Conservation (phyloP, 2,329 filamentous ascomycete genomes). For the Hypoxylon sp. region DNA sequence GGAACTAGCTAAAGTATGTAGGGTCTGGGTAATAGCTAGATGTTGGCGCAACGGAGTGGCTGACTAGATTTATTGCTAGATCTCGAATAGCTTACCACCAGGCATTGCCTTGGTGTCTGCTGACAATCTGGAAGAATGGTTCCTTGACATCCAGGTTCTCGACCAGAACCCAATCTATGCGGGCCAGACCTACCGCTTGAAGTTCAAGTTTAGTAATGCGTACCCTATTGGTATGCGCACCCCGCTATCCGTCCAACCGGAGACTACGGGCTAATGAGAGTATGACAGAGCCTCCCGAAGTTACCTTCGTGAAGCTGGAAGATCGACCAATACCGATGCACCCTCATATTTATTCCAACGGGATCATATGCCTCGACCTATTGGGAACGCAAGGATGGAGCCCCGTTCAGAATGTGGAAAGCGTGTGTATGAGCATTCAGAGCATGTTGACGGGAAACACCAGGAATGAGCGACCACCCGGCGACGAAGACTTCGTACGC, state of each 20-base stretch:
- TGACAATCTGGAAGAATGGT: slow-evolving; percentile 90
- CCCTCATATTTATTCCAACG: slow-evolving; percentile 98
- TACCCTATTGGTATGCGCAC: slow-evolving; percentile 86
- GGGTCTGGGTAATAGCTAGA: not conserved
- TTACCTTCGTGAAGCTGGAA: slow-evolving; percentile 81
- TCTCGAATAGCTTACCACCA: slow-evolving; percentile 71
- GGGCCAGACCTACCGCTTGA: slow-evolving; percentile 84
- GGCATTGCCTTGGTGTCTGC: slow-evolving; percentile 85
- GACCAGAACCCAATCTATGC: slow-evolving; percentile 92
- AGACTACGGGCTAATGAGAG: slow-evolving; percentile 24
- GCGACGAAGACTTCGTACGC: slow-evolving; percentile 90
- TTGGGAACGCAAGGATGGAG: slow-evolving; percentile 92
- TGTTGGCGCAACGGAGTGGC: slow-evolving; percentile 11
- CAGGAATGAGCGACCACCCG: slow-evolving; percentile 90
- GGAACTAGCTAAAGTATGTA: slow-evolving; percentile 70
- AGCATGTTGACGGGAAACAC: slow-evolving; percentile 98
- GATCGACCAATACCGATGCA: slow-evolving; percentile 88
- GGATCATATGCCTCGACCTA: slow-evolving; percentile 97
- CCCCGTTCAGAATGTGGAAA: slow-evolving; percentile 96
- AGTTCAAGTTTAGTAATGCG: slow-evolving; percentile 84
- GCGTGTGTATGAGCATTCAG: slow-evolving; percentile 96
- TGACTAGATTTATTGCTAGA: slow-evolving; percentile 57
- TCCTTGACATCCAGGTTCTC: slow-evolving; percentile 90
- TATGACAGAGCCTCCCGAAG: slow-evolving; percentile 87
- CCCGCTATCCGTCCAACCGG: slow-evolving; percentile 5